Conservation (phyloP, 192 early-diverging fungal genomes). For the Coemansia pectinata region DNA sequence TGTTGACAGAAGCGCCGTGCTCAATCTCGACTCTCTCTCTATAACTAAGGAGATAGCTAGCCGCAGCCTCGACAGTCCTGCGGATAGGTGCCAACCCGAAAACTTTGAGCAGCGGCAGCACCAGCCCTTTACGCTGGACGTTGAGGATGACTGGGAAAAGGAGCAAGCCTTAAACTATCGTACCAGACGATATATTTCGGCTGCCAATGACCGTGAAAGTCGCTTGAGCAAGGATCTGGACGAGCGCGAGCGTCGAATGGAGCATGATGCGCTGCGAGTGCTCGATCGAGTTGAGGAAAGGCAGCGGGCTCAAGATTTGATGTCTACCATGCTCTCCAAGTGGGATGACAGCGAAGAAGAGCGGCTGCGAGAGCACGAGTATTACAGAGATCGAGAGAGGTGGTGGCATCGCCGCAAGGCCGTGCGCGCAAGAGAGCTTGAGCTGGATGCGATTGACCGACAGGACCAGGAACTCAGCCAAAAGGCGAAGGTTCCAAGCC, state of each 20-base stretch:
- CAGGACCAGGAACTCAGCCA: slow-evolving; percentile 51
- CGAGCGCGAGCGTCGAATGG: slow-evolving; percentile 28
- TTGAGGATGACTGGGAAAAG: slow-evolving; percentile 36
- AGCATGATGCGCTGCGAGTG: slow-evolving; percentile 33
- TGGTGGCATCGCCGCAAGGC: slow-evolving; percentile 72
- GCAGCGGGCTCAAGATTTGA: slow-evolving; percentile 17
- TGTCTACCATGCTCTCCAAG: slow-evolving; percentile 17
- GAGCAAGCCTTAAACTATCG: slow-evolving; percentile 13
- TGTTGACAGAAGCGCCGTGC: not conserved
- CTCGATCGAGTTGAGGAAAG: slow-evolving; percentile 39
- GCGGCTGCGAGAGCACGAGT: slow-evolving; percentile 58
- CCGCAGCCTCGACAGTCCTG: not conserved
- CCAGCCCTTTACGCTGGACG: slow-evolving; percentile 20
- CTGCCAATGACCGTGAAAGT: slow-evolving; percentile 29
- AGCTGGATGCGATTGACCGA: slow-evolving; percentile 70
- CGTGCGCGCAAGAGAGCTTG: slow-evolving; percentile 65
- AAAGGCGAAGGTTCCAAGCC: not conserved
- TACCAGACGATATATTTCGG: slow-evolving; percentile 19
- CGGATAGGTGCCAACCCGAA: not conserved
- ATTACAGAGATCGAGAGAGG: slow-evolving; percentile 72
- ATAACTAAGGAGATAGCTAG: not conserved
- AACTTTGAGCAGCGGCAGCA: not conserved
- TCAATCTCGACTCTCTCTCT: not conserved
- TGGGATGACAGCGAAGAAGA: slow-evolving; percentile 48
- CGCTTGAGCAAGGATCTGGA: slow-evolving; percentile 14